Evolutionary conservation across 257 asterid genomes (phyloP).

Genomic region (Solanum piurae): DNA sequence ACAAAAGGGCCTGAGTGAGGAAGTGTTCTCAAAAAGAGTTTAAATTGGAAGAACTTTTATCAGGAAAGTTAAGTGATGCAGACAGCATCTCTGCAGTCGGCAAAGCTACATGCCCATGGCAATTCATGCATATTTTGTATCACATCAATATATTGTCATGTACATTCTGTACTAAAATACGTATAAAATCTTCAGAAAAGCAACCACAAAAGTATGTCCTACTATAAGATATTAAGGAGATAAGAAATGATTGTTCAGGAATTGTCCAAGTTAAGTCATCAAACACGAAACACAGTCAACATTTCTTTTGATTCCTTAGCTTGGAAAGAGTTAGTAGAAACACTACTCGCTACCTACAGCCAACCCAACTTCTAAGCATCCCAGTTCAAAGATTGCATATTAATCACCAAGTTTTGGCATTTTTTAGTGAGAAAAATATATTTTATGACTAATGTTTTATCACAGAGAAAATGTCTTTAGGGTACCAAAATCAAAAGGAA

Average conservation of each 20-base stretch:
- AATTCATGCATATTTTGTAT: neutral
- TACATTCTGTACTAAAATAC: neutral
- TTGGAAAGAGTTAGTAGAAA: neutral
- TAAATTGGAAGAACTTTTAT: neutral
- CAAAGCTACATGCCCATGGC: neutral
- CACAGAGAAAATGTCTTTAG: neutral
- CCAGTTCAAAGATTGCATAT: neutral
- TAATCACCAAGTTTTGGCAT: neutral
- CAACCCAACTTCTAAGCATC: neutral
- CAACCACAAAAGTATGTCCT: neutral
- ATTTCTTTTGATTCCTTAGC: neutral
- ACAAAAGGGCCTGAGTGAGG: neutral
- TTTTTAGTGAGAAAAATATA: neutral
- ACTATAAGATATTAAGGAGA: neutral
- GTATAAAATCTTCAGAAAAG: neutral
- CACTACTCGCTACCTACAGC: neutral
- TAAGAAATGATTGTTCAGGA: neutral
- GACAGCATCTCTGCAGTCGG: neutral
- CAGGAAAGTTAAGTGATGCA: neutral
- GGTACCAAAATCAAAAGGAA: neutral
- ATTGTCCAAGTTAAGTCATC: neutral
- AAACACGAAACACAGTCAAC: neutral
- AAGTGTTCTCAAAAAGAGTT: neutral
- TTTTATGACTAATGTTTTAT: neutral
- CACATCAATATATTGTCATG: neutral